Evolutionary conservation across 2,329 filamentous ascomycete genomes (phyloP).

Genomic region (Teratosphaeria epicoccoides): DNA sequence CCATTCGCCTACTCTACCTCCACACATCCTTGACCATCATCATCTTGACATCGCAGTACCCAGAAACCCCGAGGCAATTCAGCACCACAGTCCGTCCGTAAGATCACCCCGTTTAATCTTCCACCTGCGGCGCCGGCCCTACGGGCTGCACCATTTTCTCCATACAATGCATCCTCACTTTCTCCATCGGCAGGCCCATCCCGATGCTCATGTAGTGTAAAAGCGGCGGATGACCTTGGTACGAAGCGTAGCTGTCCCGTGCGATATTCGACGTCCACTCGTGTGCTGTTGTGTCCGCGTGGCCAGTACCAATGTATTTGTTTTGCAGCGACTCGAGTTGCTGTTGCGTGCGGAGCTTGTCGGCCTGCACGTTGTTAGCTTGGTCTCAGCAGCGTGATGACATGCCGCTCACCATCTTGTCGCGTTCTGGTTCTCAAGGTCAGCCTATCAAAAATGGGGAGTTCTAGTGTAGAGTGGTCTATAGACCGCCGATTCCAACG

Average conservation of each 20-base stretch:
- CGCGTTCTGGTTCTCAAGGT: no score
- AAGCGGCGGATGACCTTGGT: constrained; percentile 80
- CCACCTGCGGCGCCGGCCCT: constrained; percentile 30
- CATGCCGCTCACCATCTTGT: background rate
- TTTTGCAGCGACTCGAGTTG: constrained; percentile 95
- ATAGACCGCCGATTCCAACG: no score
- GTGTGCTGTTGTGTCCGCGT: constrained; percentile 93
- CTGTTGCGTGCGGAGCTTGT: constrained; percentile 95
- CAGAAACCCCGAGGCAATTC: background rate
- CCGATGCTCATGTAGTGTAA: constrained; percentile 83
- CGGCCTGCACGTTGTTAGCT: constrained; percentile 46
- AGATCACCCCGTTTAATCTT: constrained; percentile 10
- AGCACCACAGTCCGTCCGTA: background rate
- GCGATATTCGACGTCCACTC: constrained; percentile 95
- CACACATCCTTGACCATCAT: background rate
- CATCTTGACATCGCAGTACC: no score
- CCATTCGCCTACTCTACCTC: background rate
- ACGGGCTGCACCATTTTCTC: constrained; percentile 58
- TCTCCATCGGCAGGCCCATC: constrained; percentile 68
- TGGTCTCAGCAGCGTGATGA: background rate
- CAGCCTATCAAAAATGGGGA: no score
- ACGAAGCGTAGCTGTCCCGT: constrained; percentile 82
- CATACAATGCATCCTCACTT: constrained; percentile 68
- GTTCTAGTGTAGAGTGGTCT: no score
- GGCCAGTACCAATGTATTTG: constrained; percentile 90